Base-by-base conservation (phyloP, 2,329 filamentous ascomycete species). In the Aspergillus floridensis region DNA sequence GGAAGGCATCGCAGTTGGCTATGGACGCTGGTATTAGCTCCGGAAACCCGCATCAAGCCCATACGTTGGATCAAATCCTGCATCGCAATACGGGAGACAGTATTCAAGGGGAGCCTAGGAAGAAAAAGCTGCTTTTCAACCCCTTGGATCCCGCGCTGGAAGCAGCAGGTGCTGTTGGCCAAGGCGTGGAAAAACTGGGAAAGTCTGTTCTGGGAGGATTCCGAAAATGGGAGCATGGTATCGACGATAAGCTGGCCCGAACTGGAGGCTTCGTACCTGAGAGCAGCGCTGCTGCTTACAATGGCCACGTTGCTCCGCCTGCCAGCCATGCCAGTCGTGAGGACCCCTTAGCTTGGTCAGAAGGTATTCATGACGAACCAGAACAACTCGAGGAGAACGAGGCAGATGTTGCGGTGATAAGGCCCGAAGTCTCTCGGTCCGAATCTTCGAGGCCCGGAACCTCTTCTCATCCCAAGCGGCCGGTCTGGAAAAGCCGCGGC, bases 41-140 rank as follows among this genome's bases (percentile, higher is more conserved):
- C 31, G 84, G 84, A 61, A 78, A 86, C 62, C 84, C 84, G 38
- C 82, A 86, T 66, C 78, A 86, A 66, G 78, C 80, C 50, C 80
- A 82, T 58, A 81, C 81, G 8, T 63, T 84, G n/a, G 74, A 76
- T 46, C 74, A 81, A 35, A 73, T 79, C 35, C 66, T 83, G 21
- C 70, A 77, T 41, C 66, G 68, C 22, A 26, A 16, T 57, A 49
- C 46, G 29, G 46, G 26, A 68, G 59, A 59, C 59, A 58, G 22
- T 47, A 53, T 26, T 49, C 53, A 32, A 63, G 64, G 31, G 53
- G 57, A 12, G 63, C 60, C 8, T 61, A 67, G 49, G 59, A 61
- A 19, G 63, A 66, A 54, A 14, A 44, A 44, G 7, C 38, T 44
- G 16, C 58, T 64, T 44, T 57, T 60, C 29, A 74, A 70, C 38